These are phyloP conservation scores for Pulveroboletus ravenelii DNA, from an alignment of 768 basidiomycete species.

Conservation along the genomic window DNA sequence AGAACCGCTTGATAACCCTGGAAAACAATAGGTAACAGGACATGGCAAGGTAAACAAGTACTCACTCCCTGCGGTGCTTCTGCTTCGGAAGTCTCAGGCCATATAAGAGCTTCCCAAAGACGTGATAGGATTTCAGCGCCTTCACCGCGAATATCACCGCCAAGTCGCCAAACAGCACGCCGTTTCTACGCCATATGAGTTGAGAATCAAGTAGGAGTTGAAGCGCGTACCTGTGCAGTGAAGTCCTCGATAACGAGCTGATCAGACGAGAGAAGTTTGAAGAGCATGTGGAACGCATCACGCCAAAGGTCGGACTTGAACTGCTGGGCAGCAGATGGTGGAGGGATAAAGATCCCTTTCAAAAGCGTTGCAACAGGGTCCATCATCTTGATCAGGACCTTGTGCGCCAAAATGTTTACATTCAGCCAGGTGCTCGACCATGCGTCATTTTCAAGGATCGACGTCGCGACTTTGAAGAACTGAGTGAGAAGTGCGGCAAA, in stretches of 20 bases:
- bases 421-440: slow-evolving; percentile 92
- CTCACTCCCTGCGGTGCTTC: slow-evolving; percentile 63
- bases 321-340: slow-evolving; percentile 50
- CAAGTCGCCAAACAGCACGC: slow-evolving; percentile 92
- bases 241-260: slow-evolving; percentile 94
- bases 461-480: slow-evolving; percentile 76
- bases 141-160: slow-evolving; percentile 91
- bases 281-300: slow-evolving; percentile 73
- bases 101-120: slow-evolving; percentile 84
- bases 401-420: slow-evolving; percentile 83
- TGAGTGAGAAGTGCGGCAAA: slow-evolving; percentile 66
- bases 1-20: slow-evolving; percentile 85
- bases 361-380: slow-evolving; percentile 76
- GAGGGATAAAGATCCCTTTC: slow-evolving; percentile 76
- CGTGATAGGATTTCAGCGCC: slow-evolving; percentile 75
- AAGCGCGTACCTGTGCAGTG: slow-evolving; percentile 69
- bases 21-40: neutral
- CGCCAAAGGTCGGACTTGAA: slow-evolving; percentile 81
- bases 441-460: slow-evolving; percentile 81
- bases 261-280: slow-evolving; percentile 83
- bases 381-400: slow-evolving; percentile 83
- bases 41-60: slow-evolving; percentile 1
- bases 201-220: neutral
- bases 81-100: slow-evolving; percentile 55
- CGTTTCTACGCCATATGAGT: slow-evolving; percentile 59